A percentile compares a stretch with the other conserved stretches of the same genome.
Evolutionary conservation across 2,329 filamentous ascomycete species (phyloP).

Genomic region (Colletotrichum agaves): DNA sequence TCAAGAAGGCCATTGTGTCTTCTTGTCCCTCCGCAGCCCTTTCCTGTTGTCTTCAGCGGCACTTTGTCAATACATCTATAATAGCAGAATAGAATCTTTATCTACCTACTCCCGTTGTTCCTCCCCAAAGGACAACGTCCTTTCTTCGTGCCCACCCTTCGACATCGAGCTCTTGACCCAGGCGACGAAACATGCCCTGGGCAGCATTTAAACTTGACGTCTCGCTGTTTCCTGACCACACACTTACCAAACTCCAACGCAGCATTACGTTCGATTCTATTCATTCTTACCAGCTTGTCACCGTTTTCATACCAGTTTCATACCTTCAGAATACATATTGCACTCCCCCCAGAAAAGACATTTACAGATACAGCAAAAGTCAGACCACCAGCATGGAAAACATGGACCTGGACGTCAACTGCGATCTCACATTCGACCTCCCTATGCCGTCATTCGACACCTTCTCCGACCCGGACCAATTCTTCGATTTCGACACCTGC

Average conservation of each 20-base stretch:
- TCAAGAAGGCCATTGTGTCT: constrained; percentile 1
- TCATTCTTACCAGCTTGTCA: neutral
- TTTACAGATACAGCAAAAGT: neutral
- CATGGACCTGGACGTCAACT: neutral
- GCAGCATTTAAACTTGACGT: constrained; percentile 3
- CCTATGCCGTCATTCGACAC: neutral
- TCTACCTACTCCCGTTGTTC: neutral
- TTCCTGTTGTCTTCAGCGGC: neutral
- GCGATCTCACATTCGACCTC: neutral
- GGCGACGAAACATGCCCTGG: neutral
- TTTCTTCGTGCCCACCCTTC: neutral
- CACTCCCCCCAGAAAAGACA: neutral
- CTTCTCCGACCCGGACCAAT: neutral
- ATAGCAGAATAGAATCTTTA: constrained; percentile 13
- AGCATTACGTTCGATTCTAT: neutral
- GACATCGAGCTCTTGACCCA: neutral
- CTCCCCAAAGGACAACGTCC: neutral
- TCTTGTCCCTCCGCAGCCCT: neutral
- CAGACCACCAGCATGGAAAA: neutral
- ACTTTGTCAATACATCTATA: neutral
- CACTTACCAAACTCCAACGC: neutral
- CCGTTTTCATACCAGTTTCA: neutral
- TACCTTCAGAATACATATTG: too few species aligned
- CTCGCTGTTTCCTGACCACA: neutral
- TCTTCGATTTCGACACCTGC: constrained; percentile 28